phyloP scores from a whole-genome alignment of 148 eudicot genomes.

The Diospyros lotus region DNA sequence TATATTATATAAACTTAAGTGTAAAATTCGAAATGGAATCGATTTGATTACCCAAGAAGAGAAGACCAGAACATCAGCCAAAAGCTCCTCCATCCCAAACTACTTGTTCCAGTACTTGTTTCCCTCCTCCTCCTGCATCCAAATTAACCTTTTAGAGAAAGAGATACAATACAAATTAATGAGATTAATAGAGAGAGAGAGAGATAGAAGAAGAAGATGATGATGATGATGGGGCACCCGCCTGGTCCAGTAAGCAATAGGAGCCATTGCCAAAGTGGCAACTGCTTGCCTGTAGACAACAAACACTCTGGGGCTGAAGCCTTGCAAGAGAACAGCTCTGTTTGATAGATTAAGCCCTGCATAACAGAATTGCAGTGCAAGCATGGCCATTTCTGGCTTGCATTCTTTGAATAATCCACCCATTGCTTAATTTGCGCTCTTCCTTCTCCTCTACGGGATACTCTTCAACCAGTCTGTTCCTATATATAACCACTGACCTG shows the following conservation, averaged over 20 bases:
- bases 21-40: background rate
- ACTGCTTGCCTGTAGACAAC: constrained; percentile 58
- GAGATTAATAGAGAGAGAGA: constrained; percentile 33
- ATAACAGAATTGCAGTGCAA: constrained; percentile 39
- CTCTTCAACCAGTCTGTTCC: too few relatives aligned
- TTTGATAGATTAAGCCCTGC: constrained; percentile 41
- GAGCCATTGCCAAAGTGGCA: constrained; percentile 54
- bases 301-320: constrained; percentile 63
- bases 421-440: constrained; percentile 2
- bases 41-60: constrained; percentile 56
- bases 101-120: constrained; percentile 13
- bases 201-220: constrained; percentile 11
- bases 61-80: constrained; percentile 52
- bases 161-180: constrained; percentile 36
- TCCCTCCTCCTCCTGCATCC: constrained; percentile 49
- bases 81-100: constrained; percentile 54
- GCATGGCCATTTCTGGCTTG: constrained; percentile 48
- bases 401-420: constrained; percentile 27
- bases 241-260: constrained; percentile 49
- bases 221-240: background rate
- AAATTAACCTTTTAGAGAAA: too few relatives aligned
- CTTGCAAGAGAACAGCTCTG: constrained; percentile 64
- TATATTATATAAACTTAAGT: background rate
- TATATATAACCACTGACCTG: background rate
- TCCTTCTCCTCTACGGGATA: too few relatives aligned